Conservation (phyloP, 1,284 basidiomycete genomes). For the Malassezia sympodialis region DNA sequence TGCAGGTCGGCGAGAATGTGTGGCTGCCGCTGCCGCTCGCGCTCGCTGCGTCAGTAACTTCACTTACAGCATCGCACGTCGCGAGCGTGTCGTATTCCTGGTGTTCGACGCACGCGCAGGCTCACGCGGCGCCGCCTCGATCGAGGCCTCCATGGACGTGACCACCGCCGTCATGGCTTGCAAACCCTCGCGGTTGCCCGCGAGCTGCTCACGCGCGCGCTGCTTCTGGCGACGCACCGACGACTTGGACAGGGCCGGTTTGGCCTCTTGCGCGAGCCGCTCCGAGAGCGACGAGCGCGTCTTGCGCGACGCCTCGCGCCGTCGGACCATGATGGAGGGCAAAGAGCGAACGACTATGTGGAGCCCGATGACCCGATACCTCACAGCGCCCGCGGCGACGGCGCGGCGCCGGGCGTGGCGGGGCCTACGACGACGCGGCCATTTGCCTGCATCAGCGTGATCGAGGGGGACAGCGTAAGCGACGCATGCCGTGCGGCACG, state of each 20-base stretch:
- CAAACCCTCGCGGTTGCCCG: slow-evolving; percentile 31
- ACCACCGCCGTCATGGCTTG: slow-evolving; percentile 27
- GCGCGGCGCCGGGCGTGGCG: not conserved
- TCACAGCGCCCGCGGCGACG: not conserved
- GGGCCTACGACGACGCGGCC: slow-evolving; percentile 15
- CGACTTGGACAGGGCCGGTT: slow-evolving; percentile 25
- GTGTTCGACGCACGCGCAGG: not conserved
- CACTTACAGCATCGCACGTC: slow-evolving; percentile 8
- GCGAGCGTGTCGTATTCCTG: not conserved
- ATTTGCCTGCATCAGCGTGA: slow-evolving; percentile 7
- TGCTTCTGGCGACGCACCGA: slow-evolving; percentile 31
- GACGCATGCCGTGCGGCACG: slow-evolving; percentile 14
- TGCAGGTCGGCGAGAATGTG: slow-evolving; percentile 33
- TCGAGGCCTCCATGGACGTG: not conserved
- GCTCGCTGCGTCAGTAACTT: not conserved
- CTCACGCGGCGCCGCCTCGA: not conserved
- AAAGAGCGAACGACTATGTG: not conserved
- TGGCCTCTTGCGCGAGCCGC: not conserved
- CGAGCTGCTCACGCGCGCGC: slow-evolving; percentile 32
- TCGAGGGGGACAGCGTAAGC: slow-evolving; percentile 7
- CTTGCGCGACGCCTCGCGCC: slow-evolving; percentile 4
- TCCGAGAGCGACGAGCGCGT: slow-evolving; percentile 11
- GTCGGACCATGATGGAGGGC: not conserved
- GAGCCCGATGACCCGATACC: not conserved
- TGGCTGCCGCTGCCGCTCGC: slow-evolving; percentile 34